A percentile compares a stretch with the other conserved stretches of the same genome.
Evolutionary conservation across 805 yeast genomes (phyloP).

Genomic region (Candida oleophila): DNA sequence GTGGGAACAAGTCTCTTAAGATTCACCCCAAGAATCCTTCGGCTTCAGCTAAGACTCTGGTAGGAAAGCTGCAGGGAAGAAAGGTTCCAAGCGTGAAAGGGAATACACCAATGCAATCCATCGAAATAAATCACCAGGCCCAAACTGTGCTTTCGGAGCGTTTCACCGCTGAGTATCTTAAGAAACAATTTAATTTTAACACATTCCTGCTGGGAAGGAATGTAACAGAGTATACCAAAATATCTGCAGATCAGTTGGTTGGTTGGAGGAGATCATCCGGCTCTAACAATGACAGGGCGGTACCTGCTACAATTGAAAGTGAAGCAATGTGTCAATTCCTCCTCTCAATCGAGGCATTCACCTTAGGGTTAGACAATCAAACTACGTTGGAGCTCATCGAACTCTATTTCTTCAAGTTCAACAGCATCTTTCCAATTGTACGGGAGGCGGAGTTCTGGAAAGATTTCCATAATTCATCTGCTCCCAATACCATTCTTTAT

Average conservation of each 20-base stretch:
- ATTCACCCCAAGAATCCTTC: no score
- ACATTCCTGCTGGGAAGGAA: background rate
- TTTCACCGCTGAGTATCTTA: background rate
- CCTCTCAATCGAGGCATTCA: constrained; percentile 36
- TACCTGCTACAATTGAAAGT: no score
- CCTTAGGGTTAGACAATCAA: constrained; percentile 15
- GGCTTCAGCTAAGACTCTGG: no score
- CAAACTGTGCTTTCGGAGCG: background rate
- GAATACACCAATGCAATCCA: background rate
- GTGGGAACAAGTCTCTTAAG: no score
- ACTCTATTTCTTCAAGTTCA: constrained; percentile 39
- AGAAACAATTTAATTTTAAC: constrained; percentile 1
- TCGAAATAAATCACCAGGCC: no score
- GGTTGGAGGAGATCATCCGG: background rate
- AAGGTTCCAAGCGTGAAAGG: no score
- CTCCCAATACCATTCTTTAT: constrained; percentile 41
- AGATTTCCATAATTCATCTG: constrained; percentile 28
- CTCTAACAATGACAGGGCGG: no score
- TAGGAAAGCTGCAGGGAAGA: no score
- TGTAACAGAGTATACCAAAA: background rate
- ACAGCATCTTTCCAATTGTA: constrained; percentile 40
- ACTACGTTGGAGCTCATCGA: constrained; percentile 22
- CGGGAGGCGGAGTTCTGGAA: constrained; percentile 39
- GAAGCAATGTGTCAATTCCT: constrained; percentile 20
- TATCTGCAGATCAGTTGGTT: background rate